phyloP scores from a whole-genome alignment of 2,329 filamentous ascomycete genomes.

The Hypocreales sp. region DNA sequence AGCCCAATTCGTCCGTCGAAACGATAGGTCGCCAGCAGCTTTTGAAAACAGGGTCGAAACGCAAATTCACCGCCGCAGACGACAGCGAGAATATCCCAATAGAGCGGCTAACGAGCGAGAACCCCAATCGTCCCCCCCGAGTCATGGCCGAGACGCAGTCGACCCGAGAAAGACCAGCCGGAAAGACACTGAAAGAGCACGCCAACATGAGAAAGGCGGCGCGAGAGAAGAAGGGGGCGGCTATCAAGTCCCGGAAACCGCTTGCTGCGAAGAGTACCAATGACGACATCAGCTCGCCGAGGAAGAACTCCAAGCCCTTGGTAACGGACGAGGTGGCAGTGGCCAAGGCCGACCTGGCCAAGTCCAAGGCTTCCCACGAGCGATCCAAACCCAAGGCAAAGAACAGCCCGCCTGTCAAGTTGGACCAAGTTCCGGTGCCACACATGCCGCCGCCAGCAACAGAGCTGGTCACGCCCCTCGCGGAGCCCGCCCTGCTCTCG shows the following conservation, averaged over 20 bases:
- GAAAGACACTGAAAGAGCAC: constrained; percentile 31
- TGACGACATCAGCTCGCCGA: constrained; percentile 41
- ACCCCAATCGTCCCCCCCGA: too few species aligned
- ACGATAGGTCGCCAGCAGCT: constrained; percentile 6
- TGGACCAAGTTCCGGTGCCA: constrained; percentile 7
- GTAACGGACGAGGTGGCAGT: constrained; percentile 20
- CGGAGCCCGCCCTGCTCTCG: constrained; percentile 25
- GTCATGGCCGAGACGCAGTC: constrained; percentile 12
- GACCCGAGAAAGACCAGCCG: constrained; percentile 18
- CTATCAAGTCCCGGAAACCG: constrained; percentile 25
- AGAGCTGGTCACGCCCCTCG: constrained; percentile 14
- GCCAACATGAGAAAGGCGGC: constrained; percentile 25
- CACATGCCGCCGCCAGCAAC: constrained; percentile 6
- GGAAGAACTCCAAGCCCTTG: constrained; percentile 26
- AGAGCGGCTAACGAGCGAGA: too few species aligned
- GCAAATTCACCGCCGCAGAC: constrained; percentile 40
- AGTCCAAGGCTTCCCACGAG: constrained; percentile 11
- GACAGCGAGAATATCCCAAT: constrained; percentile 23
- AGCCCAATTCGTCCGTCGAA: neutral
- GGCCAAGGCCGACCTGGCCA: constrained; percentile 20
- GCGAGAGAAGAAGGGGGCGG: constrained; percentile 14
- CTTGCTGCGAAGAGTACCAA: constrained; percentile 44
- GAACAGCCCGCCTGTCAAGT: constrained; percentile 7
- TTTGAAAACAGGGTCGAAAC: constrained; percentile 36
- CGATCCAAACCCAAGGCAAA: constrained; percentile 13